Conservation (phyloP, 148 eudicot genomes). For the Nepenthes gracilis region DNA sequence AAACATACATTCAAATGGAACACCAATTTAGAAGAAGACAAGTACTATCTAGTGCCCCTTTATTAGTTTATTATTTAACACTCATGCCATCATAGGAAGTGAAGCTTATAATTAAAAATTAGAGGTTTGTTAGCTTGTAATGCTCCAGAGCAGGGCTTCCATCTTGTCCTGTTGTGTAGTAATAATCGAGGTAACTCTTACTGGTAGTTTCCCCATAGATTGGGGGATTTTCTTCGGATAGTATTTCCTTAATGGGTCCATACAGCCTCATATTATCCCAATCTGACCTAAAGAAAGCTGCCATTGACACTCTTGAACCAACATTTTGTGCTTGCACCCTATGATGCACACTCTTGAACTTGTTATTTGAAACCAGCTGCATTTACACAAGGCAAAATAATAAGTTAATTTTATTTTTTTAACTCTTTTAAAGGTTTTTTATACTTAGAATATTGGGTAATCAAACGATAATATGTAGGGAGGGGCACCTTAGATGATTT, state of each 20-base stretch:
- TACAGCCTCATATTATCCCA: not conserved
- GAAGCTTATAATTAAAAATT: too few species aligned
- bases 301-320: conserved; percentile 1
- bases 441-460: not conserved
- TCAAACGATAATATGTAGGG: too few species aligned
- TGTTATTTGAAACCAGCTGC: conserved; percentile 2
- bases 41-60: too few species aligned
- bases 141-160: conserved; percentile 1
- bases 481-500: too few species aligned
- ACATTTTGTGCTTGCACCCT: not conserved
- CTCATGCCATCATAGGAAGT: too few species aligned
- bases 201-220: conserved; percentile 1
- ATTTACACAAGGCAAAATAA: not conserved
- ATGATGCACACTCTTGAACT: conserved; percentile 4
- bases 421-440: not conserved
- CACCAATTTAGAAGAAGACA: too few species aligned
- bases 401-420: not conserved
- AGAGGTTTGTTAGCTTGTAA: not conserved
- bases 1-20: too few species aligned
- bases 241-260: conserved; percentile 4
- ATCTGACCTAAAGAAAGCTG: conserved; percentile 2
- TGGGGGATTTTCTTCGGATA: not conserved
- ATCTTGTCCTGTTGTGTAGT: not conserved
- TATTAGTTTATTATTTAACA: too few species aligned
- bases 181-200: not conserved